phyloP scores from a whole-genome alignment of 495 filamentous ascomycete species.

The Penicillium atrosanguineum region DNA sequence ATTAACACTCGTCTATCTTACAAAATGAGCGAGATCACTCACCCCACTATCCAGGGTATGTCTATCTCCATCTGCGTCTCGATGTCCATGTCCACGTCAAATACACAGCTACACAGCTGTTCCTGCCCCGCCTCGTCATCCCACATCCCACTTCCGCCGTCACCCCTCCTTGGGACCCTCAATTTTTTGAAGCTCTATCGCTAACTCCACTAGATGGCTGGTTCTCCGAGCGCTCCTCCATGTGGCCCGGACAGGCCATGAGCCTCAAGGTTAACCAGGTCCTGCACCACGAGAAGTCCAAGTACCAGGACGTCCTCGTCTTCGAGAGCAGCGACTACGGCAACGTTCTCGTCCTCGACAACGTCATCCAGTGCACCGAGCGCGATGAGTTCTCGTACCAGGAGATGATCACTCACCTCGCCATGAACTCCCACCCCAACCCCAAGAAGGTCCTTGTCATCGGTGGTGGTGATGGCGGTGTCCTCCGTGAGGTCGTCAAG shows the following conservation, averaged over 20 bases:
- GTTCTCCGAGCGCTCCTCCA: constrained; percentile 96
- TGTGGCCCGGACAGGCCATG: constrained; percentile 99
- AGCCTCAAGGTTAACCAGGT: constrained; percentile 96
- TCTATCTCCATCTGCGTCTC: too few relatives aligned
- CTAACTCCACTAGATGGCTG: constrained; percentile 74
- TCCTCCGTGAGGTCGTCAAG: constrained; percentile 97
- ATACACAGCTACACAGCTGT: neutral
- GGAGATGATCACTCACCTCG: constrained; percentile 99
- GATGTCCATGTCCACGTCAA: too few relatives aligned
- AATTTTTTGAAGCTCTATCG: neutral
- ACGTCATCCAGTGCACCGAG: constrained; percentile 98
- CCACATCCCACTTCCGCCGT: neutral
- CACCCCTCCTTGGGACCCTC: constrained; percentile 16
- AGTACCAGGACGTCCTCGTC: constrained; percentile 98
- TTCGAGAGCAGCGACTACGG: constrained; percentile 97
- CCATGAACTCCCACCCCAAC: constrained; percentile 97
- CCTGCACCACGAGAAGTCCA: constrained; percentile 96
- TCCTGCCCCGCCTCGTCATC: constrained; percentile 2
- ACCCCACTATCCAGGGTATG: constrained; percentile 62
- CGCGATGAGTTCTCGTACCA: constrained; percentile 99
- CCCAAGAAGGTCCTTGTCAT: constrained; percentile 98
- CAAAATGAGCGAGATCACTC: constrained; percentile 54
- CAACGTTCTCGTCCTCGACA: constrained; percentile 96
- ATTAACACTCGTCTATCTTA: constrained; percentile 11
- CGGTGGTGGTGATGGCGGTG: constrained; percentile 94